phyloP scores from a whole-genome alignment of 2,329 filamentous ascomycete species.

The Fusarium musae region DNA sequence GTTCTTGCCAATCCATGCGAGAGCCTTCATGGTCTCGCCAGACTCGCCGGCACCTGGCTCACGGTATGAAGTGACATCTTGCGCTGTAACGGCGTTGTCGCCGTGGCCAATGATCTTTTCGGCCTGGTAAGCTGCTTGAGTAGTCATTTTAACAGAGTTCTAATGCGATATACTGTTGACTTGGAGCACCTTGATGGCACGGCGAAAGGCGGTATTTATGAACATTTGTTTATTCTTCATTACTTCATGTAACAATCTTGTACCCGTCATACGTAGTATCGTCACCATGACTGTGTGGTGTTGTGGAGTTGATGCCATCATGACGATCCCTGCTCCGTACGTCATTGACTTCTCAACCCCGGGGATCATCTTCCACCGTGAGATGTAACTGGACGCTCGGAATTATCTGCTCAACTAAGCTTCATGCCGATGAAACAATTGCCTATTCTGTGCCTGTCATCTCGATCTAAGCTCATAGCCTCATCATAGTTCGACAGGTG shows the following conservation, averaged over 20 bases:
- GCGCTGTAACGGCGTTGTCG: conserved; percentile 70
- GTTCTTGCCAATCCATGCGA: conserved; percentile 86
- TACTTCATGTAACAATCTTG: conserved; percentile 7
- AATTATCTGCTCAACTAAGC: conserved; percentile 3
- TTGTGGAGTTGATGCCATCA: conserved; percentile 29
- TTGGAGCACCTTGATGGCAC: not conserved
- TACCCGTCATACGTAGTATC: conserved; percentile 22
- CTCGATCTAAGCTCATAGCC: conserved; percentile 19
- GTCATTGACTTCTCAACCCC: conserved; percentile 33
- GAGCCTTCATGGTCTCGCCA: conserved; percentile 78
- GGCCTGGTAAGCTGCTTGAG: conserved; percentile 73
- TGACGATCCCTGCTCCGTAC: conserved; percentile 32
- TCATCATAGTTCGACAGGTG: conserved; percentile 9
- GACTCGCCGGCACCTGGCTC: conserved; percentile 58
- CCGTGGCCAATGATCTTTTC: conserved; percentile 77
- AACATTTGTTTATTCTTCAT: not conserved
- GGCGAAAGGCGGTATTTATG: conserved; percentile 14
- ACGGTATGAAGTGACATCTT: conserved; percentile 74
- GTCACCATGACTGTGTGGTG: conserved; percentile 22
- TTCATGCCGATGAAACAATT: conserved; percentile 11
- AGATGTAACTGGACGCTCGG: conserved; percentile 11
- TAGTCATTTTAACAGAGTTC: conserved; percentile 30
- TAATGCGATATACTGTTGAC: not conserved
- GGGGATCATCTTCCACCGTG: not conserved
- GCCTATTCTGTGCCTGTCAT: conserved; percentile 23